Base-by-base conservation (phyloP, 106 monocot species). In the Gastrodia elata region DNA sequence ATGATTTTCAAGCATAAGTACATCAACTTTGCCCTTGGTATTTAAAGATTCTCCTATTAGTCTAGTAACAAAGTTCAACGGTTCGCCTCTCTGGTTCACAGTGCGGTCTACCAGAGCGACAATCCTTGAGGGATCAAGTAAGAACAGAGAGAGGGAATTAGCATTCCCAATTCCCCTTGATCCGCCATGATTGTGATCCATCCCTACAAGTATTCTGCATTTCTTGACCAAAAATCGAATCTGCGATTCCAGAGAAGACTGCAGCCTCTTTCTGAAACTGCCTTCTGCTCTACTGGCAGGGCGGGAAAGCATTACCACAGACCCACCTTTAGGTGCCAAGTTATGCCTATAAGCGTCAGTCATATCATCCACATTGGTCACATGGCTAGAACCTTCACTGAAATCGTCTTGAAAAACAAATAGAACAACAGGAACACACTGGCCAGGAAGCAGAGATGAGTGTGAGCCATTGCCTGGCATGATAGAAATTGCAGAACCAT, bases 151-250 rank as follows among this genome's bases (percentile, higher is more conserved):
- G 39, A 83, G 68, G 69, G 82, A 73, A 76, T 59, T 80, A 56
- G 37, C 8, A 52, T 70, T 84, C 68, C 83, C 80, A 64, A 52
- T 57, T 77, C 85, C 81, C 73, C 96, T 85, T 43, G 76, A 77
- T 58, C 83, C 83, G 59, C 77, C 13, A 83, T 83, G 83, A 36
- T 71, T 67, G 33, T 70, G 77, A 38, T 94, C 94, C 1, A 40
- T 18, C 34, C 80, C 82, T 56, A 71, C 77, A 40, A 94, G 84
- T 39, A 75, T 81, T 27, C 94, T 85, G 32, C 84, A 91, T 81
- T 89, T 98, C 80, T 98, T 98, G 20, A 93, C 82, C 78, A 98
- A 86, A 64, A 93, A 86, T 13, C 98, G 73, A 42, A 98, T 76
- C 64, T 98, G 93, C 43, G 84, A 27, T 43, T 98, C 93, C 40